Evolutionary conservation across 1,139 yeast genomes (phyloP).

Genomic region (Taphrina deformans): DNA sequence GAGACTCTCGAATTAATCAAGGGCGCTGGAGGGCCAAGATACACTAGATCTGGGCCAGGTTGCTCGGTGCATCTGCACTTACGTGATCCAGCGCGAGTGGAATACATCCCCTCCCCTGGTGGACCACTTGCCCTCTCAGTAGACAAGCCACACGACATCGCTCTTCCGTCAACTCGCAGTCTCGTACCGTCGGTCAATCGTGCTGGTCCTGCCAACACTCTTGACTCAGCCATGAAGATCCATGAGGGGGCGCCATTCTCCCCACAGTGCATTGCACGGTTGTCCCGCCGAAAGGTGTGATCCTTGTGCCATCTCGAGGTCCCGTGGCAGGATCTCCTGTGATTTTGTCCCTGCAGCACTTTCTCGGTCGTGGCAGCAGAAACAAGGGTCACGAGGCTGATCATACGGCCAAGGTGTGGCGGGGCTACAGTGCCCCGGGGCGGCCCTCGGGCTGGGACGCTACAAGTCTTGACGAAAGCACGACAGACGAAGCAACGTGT

Average conservation of each 20-base stretch:
- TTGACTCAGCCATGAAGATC: not conserved
- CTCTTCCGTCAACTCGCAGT: too few relatives aligned
- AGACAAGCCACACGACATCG: not conserved
- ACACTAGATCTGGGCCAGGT: too few relatives aligned
- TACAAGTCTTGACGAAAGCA: too few relatives aligned
- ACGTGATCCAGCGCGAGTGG: not conserved
- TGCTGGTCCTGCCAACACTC: too few relatives aligned
- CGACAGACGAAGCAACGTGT: too few relatives aligned
- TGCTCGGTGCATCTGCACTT: not conserved
- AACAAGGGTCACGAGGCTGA: not conserved
- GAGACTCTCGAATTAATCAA: too few relatives aligned
- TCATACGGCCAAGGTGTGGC: not conserved
- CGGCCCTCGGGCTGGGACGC: too few relatives aligned
- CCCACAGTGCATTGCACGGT: not conserved
- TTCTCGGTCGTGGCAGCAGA: not conserved
- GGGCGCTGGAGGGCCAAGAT: too few relatives aligned
- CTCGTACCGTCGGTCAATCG: too few relatives aligned
- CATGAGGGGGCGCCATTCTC: not conserved
- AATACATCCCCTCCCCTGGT: not conserved
- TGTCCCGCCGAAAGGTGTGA: not conserved
- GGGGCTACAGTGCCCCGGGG: too few relatives aligned
- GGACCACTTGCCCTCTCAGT: not conserved
- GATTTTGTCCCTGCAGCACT: not conserved
- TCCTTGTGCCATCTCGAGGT: not conserved
- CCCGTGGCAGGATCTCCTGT: not conserved